Evolutionary conservation across 768 basidiomycete genomes (phyloP).

Genomic region (Harrya chromipes): DNA sequence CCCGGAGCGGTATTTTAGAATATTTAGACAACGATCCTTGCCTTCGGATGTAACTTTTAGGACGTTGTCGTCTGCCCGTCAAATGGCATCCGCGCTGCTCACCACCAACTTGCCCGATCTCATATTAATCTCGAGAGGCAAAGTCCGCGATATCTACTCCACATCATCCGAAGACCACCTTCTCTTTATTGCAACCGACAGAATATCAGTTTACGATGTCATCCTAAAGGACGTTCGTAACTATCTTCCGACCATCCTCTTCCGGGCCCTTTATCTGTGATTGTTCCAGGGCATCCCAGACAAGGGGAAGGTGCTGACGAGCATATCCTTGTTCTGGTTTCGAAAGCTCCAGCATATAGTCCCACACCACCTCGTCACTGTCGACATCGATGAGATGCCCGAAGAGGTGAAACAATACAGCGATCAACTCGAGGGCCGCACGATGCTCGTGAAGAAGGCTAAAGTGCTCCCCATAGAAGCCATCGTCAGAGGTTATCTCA

Average conservation of each 20-base stretch:
- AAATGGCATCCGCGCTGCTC: slow-evolving; percentile 41
- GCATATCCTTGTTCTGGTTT: slow-evolving; percentile 96
- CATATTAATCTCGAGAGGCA: slow-evolving; percentile 79
- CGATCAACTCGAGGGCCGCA: slow-evolving; percentile 74
- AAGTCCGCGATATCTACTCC: slow-evolving; percentile 93
- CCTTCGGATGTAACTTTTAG: background rate
- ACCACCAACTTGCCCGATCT: slow-evolving; percentile 59
- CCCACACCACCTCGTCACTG: slow-evolving; percentile 87
- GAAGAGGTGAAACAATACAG: slow-evolving; percentile 69
- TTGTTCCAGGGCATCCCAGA: slow-evolving; percentile 79
- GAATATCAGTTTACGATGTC: slow-evolving; percentile 96
- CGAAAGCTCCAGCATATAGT: slow-evolving; percentile 72
- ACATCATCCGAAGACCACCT: slow-evolving; percentile 68
- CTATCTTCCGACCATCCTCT: background rate
- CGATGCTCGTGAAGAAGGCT: slow-evolving; percentile 91
- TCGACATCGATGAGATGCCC: slow-evolving; percentile 79
- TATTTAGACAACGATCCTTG: slow-evolving; percentile 1
- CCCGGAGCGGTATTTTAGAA: slow-evolving; percentile 11
- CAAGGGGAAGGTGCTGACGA: slow-evolving; percentile 87
- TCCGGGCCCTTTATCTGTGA: background rate
- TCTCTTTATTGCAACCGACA: slow-evolving; percentile 91
- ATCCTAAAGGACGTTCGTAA: slow-evolving; percentile 84
- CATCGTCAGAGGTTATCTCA: slow-evolving; percentile 94
- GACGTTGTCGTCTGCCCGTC: background rate
- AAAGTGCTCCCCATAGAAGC: slow-evolving; percentile 89